Evolutionary conservation across 352 stramenopile genomes (phyloP), one percentile per base, ranked within the genome.

Genomic region (Blastocystis sp.): DNA sequence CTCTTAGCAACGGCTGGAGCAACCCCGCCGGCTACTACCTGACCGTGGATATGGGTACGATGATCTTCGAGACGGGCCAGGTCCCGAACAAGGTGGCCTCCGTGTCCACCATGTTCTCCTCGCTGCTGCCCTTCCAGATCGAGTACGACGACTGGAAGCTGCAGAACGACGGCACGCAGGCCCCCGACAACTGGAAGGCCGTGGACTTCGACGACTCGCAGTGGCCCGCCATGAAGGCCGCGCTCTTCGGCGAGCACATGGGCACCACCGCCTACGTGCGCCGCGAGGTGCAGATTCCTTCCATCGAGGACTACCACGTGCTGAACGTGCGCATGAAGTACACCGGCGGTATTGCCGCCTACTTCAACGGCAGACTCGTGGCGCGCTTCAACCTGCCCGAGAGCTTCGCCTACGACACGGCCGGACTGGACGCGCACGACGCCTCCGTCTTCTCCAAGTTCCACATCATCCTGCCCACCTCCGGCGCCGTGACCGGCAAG

Each of bases 21-120:
- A 57, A 71, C 54, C 21, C 21, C 17, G 52, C 76, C 40, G 74
- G 74, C 19, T 84, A 84, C 57, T 68, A 66, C 24, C 74, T 84
- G 14, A 69, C 74, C 21, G 40, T 84, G 3, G 74, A 84, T 84
- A 52, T 69, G 48, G 74, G 74, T 42, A 34, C 34, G 52, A 70
- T 84, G 54, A 84, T 70, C 40, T 40, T 45, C n/a, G 63, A 70
- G 34, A 40, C 42, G n/a, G 74, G 74, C 1, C 57, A 69, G 60
- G 21, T 60, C 19, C 21, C 21, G 1, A 2, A 3, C 60, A 48
- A 42, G 1, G 17, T 42, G n/a, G 17, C 38, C 28, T 62, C 69
- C 34, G 48, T 79, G 2, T 40, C 17, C 34, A 79, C 69, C 3
- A 60, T 61, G 9, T 79, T 79, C 43, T 77, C 66, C 14, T 77